A percentile compares a stretch with the other conserved stretches of the same genome.
These are phyloP conservation scores for Rutstroemia sp. DNA, from an alignment of 2,329 filamentous ascomycete species.

Conservation along the genomic window DNA sequence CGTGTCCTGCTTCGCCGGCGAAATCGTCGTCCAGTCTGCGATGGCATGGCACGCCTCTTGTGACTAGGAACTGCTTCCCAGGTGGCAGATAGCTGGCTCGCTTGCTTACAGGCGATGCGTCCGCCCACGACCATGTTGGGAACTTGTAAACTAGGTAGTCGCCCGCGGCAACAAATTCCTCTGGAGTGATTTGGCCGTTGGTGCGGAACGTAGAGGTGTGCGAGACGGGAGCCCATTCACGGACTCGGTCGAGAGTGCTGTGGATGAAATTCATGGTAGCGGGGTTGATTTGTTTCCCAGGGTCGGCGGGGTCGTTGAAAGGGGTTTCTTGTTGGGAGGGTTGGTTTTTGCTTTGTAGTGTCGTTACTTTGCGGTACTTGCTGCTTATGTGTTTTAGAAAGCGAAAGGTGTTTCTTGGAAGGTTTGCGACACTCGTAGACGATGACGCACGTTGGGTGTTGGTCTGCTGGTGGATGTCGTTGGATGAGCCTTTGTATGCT, in stretches of 20 bases:
- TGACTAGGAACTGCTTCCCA: slow-evolving; percentile 92
- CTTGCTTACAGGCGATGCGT: slow-evolving; percentile 73
- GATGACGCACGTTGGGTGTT: neutral
- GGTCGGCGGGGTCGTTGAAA: slow-evolving; percentile 3
- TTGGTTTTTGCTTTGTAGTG: neutral
- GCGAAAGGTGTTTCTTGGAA: neutral
- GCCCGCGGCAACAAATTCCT: slow-evolving; percentile 91
- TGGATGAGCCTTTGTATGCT: neutral
- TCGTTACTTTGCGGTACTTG: neutral
- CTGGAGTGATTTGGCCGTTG: slow-evolving; percentile 92
- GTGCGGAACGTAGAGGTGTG: slow-evolving; percentile 89
- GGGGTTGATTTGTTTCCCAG: slow-evolving; percentile 9
- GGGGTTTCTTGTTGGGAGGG: neutral
- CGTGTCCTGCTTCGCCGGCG: slow-evolving; percentile 76
- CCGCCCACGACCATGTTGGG: slow-evolving; percentile 94
- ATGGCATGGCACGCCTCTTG: slow-evolving; percentile 89
- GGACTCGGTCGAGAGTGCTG: slow-evolving; percentile 84
- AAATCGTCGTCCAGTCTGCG: slow-evolving; percentile 89
- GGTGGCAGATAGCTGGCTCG: slow-evolving; percentile 74
- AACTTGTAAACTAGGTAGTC: slow-evolving; percentile 99
- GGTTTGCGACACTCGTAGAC: neutral
- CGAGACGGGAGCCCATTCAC: slow-evolving; percentile 84
- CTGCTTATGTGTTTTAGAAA: neutral
- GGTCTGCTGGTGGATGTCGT: neutral
- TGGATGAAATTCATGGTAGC: slow-evolving; percentile 77